Evolutionary conservation across 2,329 filamentous ascomycete species (phyloP).

Genomic region (Cadophora gregata): DNA sequence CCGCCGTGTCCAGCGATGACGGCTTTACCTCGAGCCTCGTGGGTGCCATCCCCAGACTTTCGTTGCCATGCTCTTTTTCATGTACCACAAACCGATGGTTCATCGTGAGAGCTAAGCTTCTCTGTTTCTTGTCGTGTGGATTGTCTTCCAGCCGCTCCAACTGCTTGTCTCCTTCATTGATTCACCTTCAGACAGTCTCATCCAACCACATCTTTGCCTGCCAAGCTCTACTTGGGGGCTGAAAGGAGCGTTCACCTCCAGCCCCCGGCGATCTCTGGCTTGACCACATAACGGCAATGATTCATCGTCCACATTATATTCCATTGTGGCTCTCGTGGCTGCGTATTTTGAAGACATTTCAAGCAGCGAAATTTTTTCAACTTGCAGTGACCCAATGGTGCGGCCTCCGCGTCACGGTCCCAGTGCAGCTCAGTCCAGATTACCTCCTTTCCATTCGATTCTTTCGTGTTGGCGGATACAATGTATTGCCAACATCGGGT

Average conservation of each 20-base stretch:
- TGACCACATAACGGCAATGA: conserved; percentile 14
- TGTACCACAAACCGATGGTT: conserved; percentile 17
- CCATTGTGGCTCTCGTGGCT: conserved; percentile 7
- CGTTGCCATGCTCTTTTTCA: conserved; percentile 14
- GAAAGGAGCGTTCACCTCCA: conserved; percentile 14
- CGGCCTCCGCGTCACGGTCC: conserved; percentile 10
- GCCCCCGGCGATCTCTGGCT: conserved; percentile 10
- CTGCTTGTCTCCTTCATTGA: conserved; percentile 14
- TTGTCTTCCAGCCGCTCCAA: conserved; percentile 5
- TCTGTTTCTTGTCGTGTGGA: conserved; percentile 13
- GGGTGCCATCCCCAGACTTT: conserved; percentile 17
- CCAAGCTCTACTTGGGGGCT: conserved; percentile 8
- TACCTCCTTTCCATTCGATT: conserved; percentile 12
- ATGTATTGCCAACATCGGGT: conserved; percentile 51
- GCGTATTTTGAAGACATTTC: conserved; percentile 14
- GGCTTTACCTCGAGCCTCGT: conserved; percentile 11
- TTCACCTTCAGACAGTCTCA: conserved; percentile 15
- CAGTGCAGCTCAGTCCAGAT: conserved; percentile 17
- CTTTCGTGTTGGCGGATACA: conserved; percentile 15
- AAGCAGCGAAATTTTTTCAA: conserved; percentile 3
- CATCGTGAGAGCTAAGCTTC: conserved; percentile 3
- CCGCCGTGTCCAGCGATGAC: conserved; percentile 8
- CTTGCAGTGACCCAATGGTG: conserved; percentile 1
- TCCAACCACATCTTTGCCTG: conserved; percentile 11
- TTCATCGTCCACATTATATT: conserved; percentile 17